phyloP scores from a whole-genome alignment of 805 yeast species.

The Myxozyma vanderwaltii region DNA sequence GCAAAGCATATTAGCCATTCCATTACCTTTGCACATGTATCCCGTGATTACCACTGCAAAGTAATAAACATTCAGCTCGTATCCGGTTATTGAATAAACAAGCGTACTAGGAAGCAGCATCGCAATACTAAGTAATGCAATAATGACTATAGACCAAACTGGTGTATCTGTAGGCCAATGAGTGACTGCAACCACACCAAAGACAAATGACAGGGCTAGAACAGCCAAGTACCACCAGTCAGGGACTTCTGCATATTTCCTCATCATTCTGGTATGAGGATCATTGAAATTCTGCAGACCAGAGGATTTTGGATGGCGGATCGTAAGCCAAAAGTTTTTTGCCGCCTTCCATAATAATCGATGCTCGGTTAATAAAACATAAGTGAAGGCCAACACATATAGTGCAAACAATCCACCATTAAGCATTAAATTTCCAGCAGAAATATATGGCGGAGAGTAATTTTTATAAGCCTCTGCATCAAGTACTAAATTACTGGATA shows the following conservation, averaged over 20 bases:
- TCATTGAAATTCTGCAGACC: slow-evolving; percentile 59
- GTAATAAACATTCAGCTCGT: slow-evolving; percentile 59
- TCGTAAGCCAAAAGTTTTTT: not conserved
- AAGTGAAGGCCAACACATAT: slow-evolving; percentile 58
- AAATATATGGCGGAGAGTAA: slow-evolving; percentile 66
- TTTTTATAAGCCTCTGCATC: slow-evolving; percentile 51
- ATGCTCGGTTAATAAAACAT: slow-evolving; percentile 36
- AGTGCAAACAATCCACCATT: slow-evolving; percentile 60
- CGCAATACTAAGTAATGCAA: slow-evolving; percentile 54
- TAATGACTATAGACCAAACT: slow-evolving; percentile 62
- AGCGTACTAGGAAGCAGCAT: slow-evolving; percentile 64
- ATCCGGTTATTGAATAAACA: slow-evolving; percentile 63
- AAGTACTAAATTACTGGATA: slow-evolving; percentile 45
- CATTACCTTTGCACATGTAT: slow-evolving; percentile 60
- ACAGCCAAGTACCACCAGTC: slow-evolving; percentile 61
- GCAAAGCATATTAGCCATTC: slow-evolving; percentile 63
- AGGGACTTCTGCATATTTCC: slow-evolving; percentile 59
- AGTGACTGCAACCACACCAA: slow-evolving; percentile 43
- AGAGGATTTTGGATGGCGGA: slow-evolving; percentile 50
- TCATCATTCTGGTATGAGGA: slow-evolving; percentile 47
- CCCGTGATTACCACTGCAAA: slow-evolving; percentile 65
- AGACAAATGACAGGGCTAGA: slow-evolving; percentile 50
- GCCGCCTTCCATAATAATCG: not conserved
- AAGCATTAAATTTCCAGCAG: slow-evolving; percentile 61
- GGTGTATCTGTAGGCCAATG: slow-evolving; percentile 53